Evolutionary conservation across 495 filamentous ascomycete genomes (phyloP).

Genomic region (Penicillium pulvis): DNA sequence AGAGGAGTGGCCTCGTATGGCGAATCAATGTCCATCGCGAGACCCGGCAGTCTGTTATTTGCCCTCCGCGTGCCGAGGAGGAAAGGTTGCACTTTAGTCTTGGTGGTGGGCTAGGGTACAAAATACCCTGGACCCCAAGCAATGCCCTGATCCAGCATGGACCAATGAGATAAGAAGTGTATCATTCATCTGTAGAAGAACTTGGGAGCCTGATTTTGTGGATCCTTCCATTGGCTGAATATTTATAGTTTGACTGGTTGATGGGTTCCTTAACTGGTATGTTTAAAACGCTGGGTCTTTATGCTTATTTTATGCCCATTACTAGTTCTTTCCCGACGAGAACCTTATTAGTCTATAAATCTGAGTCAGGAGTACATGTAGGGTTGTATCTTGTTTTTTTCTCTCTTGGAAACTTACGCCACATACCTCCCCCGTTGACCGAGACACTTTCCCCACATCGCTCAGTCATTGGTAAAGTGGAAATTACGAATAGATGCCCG

Average conservation of each 20-base stretch:
- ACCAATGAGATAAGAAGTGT: not conserved
- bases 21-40: conserved; percentile 5
- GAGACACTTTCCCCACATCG: too few species aligned
- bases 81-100: too few species aligned
- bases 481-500: too few species aligned
- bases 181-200: not conserved
- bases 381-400: too few species aligned
- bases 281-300: not conserved
- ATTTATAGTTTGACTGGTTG: not conserved
- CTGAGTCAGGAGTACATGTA: too few species aligned
- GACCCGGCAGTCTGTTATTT: not conserved
- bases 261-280: not conserved
- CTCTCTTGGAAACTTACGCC: too few species aligned
- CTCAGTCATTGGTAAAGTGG: too few species aligned
- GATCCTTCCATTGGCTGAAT: not conserved
- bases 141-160: not conserved
- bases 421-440: too few species aligned
- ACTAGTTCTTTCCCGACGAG: too few species aligned
- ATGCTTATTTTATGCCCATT: not conserved
- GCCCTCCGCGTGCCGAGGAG: not conserved
- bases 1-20: not conserved
- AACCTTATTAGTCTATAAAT: too few species aligned
- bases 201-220: conserved; percentile 1
- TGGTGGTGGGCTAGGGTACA: not conserved
- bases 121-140: not conserved